Evolutionary conservation across 805 yeast genomes (phyloP), one percentile per base, ranked within the genome.

Genomic region (Komagataella mondaviorum): DNA sequence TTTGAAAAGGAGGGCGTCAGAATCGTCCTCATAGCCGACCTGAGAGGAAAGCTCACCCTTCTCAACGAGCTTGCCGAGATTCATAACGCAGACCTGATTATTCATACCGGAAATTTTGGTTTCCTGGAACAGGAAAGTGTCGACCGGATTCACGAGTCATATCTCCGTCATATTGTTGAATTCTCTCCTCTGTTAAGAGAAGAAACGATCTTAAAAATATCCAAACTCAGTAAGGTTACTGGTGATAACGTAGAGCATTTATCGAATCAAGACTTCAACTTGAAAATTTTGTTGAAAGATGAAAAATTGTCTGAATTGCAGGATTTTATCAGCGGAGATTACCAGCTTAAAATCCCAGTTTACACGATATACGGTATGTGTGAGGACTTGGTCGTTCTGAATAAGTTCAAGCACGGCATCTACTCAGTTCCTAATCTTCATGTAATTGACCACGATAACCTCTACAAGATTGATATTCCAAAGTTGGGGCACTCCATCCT

Each of bases 81-180:
- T 48, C 70, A 75, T 55, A 53, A 64, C 1, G 85, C 85, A 3
- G 72, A 73, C 45, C 57, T 76, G 20, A 73, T 84, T 23, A 69
- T 84, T 12, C 89, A 84, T 59, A 80, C 88, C 3, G 90, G 91
- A n/a, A 82, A 80, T 54, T 85, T 84, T 67, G 95, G 95, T 10
- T 83, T 85, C 61, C 78, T 85, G 66, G 85, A 84, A 58, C 66
- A 66, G 43, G 75, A 73, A 16, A 76, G 85, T 46, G 71, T 83
- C 6, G 67, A 63, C 20, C 67, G 70, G 58, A 81, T 78, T 52
- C 76, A 75, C 61, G 82, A 74, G 59, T 78, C 73, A 49, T 81
- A 77, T 58, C 64, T 78, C 47, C 75, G 85, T 55, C 85, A 81
- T 57, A 76, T 84, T 36, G 84, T 83, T 10, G 83, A 82, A 53